Percentiles rank a stretch among this genome's conserved stretches.
Evolutionary conservation across 305 asterid genomes (phyloP).

Genomic region (Lippia alba): DNA sequence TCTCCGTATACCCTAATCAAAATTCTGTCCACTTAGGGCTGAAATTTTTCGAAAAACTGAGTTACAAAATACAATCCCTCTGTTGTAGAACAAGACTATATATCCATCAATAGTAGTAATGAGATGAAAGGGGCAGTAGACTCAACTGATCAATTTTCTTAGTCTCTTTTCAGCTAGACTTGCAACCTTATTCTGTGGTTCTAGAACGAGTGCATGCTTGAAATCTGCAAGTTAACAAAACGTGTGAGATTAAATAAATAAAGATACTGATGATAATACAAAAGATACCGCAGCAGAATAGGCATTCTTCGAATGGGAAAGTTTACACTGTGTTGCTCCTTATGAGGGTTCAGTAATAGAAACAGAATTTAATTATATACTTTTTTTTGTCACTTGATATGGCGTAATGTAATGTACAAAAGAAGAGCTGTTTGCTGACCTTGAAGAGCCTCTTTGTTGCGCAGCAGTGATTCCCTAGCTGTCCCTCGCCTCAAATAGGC

Average conservation of each 20-base stretch:
- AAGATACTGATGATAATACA: neutral
- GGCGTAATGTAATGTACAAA: constrained; percentile 12
- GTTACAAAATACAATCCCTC: neutral
- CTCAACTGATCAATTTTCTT: constrained; percentile 55
- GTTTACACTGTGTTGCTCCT: no score
- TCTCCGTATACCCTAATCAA: neutral
- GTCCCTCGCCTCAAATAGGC: constrained; percentile 92
- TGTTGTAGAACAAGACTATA: neutral
- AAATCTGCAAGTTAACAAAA: constrained; percentile 58
- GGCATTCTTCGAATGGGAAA: no score
- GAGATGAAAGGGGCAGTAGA: constrained; percentile 2
- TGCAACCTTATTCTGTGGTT: constrained; percentile 88
- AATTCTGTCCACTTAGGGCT: neutral
- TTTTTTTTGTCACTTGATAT: neutral
- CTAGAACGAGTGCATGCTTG: constrained; percentile 88
- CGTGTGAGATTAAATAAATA: constrained; percentile 9
- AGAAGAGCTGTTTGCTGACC: constrained; percentile 51
- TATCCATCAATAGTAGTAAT: constrained; percentile 2
- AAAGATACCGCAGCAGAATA: no score
- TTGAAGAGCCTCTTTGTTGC: constrained; percentile 84
- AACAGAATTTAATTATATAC: no score
- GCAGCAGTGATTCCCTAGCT: constrained; percentile 76
- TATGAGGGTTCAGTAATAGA: no score
- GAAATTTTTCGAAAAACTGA: constrained; percentile 6
- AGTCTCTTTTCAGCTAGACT: constrained; percentile 75